Base-by-base conservation (phyloP, 805 yeast genomes). In the Cyberlindnera samutprakarnensis region DNA sequence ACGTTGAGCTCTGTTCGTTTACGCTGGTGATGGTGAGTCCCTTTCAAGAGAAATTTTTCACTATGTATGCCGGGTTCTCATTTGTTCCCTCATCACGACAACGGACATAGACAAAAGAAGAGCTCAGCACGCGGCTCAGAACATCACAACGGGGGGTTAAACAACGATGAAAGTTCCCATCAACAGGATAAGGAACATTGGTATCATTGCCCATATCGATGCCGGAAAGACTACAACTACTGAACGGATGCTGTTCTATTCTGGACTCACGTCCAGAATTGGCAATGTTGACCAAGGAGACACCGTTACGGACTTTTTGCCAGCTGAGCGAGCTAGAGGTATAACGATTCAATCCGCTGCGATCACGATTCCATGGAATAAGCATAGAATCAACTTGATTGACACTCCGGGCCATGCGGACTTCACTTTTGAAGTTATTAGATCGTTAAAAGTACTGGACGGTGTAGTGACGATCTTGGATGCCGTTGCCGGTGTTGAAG, bases 351-450 rank as follows among this genome's bases (percentile, higher is more conserved):
- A 88, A 53, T 81, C 90, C 54, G 98, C 98, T 0, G 96, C 97
- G 0, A 87, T 90, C 23, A 75, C 96, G 0, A 70, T 92, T 30
- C 80, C 85, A 18, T 92, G 97, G 97, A 74, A 73, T 38, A 62
- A 64, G 29, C 72, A 75, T 49, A 75, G 74, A 43, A 76, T 92
- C 47, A 92, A 92, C 54, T 65, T 92, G 35, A 87, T 92, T 16
- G 98, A 92, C 54, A 92, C 98, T 0, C 98, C 98, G 0, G 98
- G 98, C 0, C 98, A 92, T 57, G 96, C 95, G 0, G 98, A 92
- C 58, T 92, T 92, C 55, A 83, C 94, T 0, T 92, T 88, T 54
- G 98, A 92, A 57, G 98, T 92, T 5, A 83, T 75, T 2, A 62
- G 96, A 35, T 79, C 97, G 0, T 66, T 92, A 36, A 69, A 96